These are phyloP conservation scores for Cyberlindnera galapagoensis DNA, from an alignment of 805 yeast genomes.

Conservation along the genomic window DNA sequence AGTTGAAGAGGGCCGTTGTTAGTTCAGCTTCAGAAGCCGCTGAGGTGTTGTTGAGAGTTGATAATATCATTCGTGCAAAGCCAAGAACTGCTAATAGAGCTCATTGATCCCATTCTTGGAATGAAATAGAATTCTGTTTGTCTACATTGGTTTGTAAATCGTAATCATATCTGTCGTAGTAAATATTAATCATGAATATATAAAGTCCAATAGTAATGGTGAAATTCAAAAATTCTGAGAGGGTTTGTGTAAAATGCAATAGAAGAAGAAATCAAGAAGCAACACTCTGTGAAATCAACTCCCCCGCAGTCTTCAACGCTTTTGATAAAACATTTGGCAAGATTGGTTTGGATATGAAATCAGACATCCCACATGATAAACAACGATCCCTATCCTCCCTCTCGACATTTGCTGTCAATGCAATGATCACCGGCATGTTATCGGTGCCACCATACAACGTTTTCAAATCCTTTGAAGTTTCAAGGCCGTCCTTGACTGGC, in stretches of 20 bases:
- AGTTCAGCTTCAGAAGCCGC: constrained; percentile 97
- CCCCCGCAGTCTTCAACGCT: constrained; percentile 8
- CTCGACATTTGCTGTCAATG: constrained; percentile 77
- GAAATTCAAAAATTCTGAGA: too few species aligned
- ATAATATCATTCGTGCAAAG: constrained; percentile 92
- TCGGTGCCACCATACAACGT: constrained; percentile 40
- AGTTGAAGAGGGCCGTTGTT: constrained; percentile 89
- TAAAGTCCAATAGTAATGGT: too few species aligned
- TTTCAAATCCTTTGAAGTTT: constrained; percentile 78
- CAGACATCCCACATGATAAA: constrained; percentile 44
- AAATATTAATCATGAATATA: too few species aligned
- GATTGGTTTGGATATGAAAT: constrained; percentile 47
- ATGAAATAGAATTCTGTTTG: constrained; percentile 13
- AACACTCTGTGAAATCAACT: too few species aligned
- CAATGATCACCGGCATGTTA: constrained; percentile 87
- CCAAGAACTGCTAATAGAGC: constrained; percentile 95
- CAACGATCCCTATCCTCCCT: constrained; percentile 45
- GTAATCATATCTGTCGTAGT: too few species aligned
- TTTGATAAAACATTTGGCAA: constrained; percentile 36
- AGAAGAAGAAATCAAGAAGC: too few species aligned
- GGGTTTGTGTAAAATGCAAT: too few species aligned
- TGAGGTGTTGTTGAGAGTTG: constrained; percentile 91
- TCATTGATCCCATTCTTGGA: constrained; percentile 1
- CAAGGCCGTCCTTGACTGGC: constrained; percentile 90
- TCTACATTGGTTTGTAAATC: too few species aligned